These are phyloP conservation scores for Quercus parvula DNA, from an alignment of 306 rosid genomes.

Conservation along the genomic window DNA sequence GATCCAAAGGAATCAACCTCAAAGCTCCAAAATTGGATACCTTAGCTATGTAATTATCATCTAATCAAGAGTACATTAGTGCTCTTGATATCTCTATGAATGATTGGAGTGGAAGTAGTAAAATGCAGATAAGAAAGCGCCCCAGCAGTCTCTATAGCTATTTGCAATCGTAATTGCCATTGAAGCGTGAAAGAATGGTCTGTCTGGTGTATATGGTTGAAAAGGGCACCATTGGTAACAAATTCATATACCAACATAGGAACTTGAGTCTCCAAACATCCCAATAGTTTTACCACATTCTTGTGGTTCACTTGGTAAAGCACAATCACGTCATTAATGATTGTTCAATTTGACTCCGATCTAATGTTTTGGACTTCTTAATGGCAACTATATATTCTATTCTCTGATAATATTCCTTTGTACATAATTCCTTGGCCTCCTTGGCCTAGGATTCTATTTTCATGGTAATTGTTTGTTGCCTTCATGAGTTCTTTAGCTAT, in stretches of 20 bases:
- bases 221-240: too few species aligned
- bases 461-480: slow-evolving; percentile 19
- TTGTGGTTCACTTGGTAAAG: too few species aligned
- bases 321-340: too few species aligned
- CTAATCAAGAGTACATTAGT: neutral
- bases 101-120: too few species aligned
- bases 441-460: neutral
- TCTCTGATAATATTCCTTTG: neutral
- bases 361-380: slow-evolving; percentile 1
- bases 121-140: too few species aligned
- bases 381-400: neutral
- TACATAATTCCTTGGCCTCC: slow-evolving; percentile 15
- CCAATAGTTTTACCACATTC: too few species aligned
- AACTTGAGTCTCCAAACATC: too few species aligned
- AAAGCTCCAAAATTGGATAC: slow-evolving; percentile 48
- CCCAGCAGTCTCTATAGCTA: too few species aligned
- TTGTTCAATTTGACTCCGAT: neutral
- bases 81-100: too few species aligned
- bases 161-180: rapidly evolving
- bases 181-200: too few species aligned
- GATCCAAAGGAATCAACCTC: slow-evolving; percentile 35
- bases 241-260: too few species aligned
- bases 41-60: slow-evolving; percentile 22
- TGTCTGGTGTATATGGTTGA: too few species aligned
- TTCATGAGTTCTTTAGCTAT: neutral